These are phyloP conservation scores for Alternaria arbusti DNA, from an alignment of 2,329 filamentous ascomycete species.

Conservation along the genomic window DNA sequence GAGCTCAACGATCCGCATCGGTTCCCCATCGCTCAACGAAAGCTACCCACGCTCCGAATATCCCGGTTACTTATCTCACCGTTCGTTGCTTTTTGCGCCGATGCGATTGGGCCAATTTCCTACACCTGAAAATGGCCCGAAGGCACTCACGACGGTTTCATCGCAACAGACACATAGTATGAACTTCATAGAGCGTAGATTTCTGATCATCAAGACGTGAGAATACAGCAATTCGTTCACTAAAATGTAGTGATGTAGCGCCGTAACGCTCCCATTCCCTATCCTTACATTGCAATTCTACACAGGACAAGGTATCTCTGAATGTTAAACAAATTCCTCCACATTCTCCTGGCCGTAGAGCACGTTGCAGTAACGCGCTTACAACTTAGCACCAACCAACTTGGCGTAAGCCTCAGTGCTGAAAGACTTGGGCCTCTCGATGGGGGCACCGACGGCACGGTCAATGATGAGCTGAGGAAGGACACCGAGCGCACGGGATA, in stretches of 20 bases:
- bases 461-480: slow-evolving; percentile 99
- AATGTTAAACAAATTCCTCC: slow-evolving; percentile 27
- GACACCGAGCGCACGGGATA: slow-evolving; percentile 96
- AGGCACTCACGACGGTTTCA: background rate
- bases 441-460: slow-evolving; percentile 93
- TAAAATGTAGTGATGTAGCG: slow-evolving; percentile 39
- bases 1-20: slow-evolving; percentile 22
- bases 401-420: slow-evolving; percentile 96
- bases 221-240: slow-evolving; percentile 34
- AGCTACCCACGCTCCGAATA: background rate
- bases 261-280: slow-evolving; percentile 32
- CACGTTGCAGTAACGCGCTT: slow-evolving; percentile 51
- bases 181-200: background rate
- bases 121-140: slow-evolving; percentile 2
- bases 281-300: slow-evolving; percentile 47
- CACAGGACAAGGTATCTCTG: slow-evolving; percentile 42
- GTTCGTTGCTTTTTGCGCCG: slow-evolving; percentile 3
- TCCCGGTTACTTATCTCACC: slow-evolving; percentile 14
- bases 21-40: slow-evolving; percentile 29
- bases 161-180: background rate
- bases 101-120: background rate
- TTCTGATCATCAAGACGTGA: slow-evolving; percentile 30
- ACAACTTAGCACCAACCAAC: slow-evolving; percentile 88
- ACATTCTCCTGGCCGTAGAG: slow-evolving; percentile 15
- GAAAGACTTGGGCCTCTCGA: slow-evolving; percentile 99